phyloP scores from a whole-genome alignment of 2,329 filamentous ascomycete species.

The Hypoxylon rubiginosum region DNA sequence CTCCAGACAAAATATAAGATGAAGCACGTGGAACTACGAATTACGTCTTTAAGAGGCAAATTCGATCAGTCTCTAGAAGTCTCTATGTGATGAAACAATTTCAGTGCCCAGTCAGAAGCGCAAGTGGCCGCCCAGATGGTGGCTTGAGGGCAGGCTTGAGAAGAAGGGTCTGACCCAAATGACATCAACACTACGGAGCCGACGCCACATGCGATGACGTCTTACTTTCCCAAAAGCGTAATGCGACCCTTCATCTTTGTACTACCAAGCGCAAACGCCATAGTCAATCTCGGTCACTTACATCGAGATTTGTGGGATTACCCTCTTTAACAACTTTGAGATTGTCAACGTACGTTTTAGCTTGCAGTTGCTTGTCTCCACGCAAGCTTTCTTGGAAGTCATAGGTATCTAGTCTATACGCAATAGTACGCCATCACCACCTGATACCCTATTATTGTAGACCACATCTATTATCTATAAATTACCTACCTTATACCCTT shows the following conservation, averaged over 20 bases:
- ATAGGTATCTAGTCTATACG: no score
- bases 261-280: conserved; percentile 26
- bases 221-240: conserved; percentile 44
- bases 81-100: conserved; percentile 6
- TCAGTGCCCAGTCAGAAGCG: conserved; percentile 1
- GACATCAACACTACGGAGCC: conserved; percentile 37
- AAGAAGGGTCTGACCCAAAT: conserved; percentile 27
- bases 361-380: conserved; percentile 21
- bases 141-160: conserved; percentile 26
- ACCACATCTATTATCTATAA: conserved; percentile 11
- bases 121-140: conserved; percentile 7
- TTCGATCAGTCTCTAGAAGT: conserved; percentile 1
- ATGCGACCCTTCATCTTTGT: conserved; percentile 19
- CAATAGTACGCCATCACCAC: conserved; percentile 3
- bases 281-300: conserved; percentile 18
- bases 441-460: neutral
- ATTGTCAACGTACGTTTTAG: neutral
- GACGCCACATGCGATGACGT: conserved; percentile 40
- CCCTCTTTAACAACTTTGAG: conserved; percentile 15
- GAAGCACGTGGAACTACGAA: neutral
- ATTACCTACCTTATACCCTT: conserved; percentile 12
- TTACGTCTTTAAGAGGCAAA: conserved; percentile 35
- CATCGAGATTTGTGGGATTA: conserved; percentile 33
- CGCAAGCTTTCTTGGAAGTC: conserved; percentile 13
- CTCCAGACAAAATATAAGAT: conserved; percentile 1